Evolutionary conservation across 1,284 basidiomycete genomes (phyloP), one percentile per base, ranked within the genome.

Genomic region (Cutaneotrichosporon sp.): DNA sequence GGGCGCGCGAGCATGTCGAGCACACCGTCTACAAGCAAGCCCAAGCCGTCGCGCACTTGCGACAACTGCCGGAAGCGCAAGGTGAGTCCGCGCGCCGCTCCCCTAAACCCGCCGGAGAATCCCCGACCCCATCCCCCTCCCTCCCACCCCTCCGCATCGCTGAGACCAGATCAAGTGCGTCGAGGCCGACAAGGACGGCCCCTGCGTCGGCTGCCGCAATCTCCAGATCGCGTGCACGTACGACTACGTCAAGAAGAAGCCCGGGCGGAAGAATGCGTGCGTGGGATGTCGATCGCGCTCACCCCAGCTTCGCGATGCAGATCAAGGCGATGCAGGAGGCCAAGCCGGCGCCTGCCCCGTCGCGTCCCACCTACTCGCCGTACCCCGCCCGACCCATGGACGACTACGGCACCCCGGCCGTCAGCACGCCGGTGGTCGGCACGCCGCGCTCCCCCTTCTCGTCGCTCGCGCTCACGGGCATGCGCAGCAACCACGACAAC

Each of bases 241-340:
- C 56, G 69, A 73, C 49, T 77, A 79, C 57, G 69, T 79, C 8
- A 72, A 70, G 62, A 76, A 77, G 63, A 76, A 75, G 66, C 76
- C 78, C 8, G 78, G 78, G 14, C 59, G 78, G 59, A 77, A 77
- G 66, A 76, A 75, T 56, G 67, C 70, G 75, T 77, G 57, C 59
- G 75, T 69, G 7, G 20, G 22, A n/a, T 10, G 8, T 16, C 10
- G 25, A 47, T 25, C 22, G 6, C 22, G 42, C 50, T 54, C 34
- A 58, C 46, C 11, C 11, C 43, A 66, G 61, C 8, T 63, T 67
- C 34, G 65, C 62, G 2, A 16, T 59, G 6, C 59, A 62, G 7
- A 24, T 63, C 27, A 63, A 63, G 46, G 54, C 45, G 16, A 38
- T 58, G 42, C 52, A 64, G 55, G 50, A 54, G 4, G 50, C 51